Evolutionary conservation across 345 rosid species (phyloP).

Genomic region (Lumnitzera racemosa): DNA sequence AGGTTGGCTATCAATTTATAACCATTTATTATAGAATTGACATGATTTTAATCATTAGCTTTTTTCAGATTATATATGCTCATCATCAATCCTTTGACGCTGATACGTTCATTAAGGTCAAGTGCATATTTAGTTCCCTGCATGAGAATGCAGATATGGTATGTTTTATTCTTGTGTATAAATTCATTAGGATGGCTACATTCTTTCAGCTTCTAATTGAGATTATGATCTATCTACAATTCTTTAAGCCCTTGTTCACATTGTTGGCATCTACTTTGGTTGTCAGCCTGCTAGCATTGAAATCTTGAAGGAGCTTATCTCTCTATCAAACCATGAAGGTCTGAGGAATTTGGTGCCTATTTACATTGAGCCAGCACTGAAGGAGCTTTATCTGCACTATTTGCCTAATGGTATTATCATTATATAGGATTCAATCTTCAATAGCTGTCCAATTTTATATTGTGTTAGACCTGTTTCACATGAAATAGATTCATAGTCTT

Average conservation of each 20-base stretch:
- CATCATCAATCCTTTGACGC: conserved; percentile 59
- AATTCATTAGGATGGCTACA: no score
- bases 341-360: conserved; percentile 35
- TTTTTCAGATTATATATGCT: conserved; percentile 60
- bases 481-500: no score
- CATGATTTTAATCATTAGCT: conserved; percentile 10
- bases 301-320: conserved; percentile 28
- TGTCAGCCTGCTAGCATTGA: conserved; percentile 25
- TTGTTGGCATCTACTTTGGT: neutral
- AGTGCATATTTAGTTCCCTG: conserved; percentile 37
- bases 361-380: conserved; percentile 51
- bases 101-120: conserved; percentile 46
- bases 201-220: no score
- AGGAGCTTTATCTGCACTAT: conserved; percentile 40
- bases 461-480: neutral
- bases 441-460: neutral
- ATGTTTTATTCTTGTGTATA: conserved; percentile 9
- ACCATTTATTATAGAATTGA: neutral
- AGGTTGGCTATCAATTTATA: conserved; percentile 32
- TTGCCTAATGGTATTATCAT: conserved; percentile 36
- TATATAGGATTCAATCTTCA: neutral
- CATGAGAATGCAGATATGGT: conserved; percentile 34
- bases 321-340: conserved; percentile 52
- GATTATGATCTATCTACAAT: no score
- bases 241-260: no score